phyloP scores from a whole-genome alignment of 2,329 filamentous ascomycete species.

The Diaporthe sp. region DNA sequence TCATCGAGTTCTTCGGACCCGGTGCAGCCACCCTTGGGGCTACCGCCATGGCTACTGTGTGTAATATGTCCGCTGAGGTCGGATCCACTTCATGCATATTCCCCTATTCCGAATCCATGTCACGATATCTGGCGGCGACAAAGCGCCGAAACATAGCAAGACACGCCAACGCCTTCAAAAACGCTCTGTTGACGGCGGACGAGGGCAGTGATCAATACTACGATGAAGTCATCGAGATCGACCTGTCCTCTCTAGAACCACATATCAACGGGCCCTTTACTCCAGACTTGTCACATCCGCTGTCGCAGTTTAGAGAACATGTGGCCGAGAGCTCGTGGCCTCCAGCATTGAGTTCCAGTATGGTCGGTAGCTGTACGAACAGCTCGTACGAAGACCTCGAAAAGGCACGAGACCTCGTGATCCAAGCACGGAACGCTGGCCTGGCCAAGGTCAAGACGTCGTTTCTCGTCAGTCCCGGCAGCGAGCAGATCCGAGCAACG shows the following conservation, averaged over 20 bases:
- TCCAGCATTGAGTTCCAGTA: conserved; percentile 87
- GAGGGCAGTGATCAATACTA: conserved; percentile 88
- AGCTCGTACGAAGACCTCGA: conserved; percentile 99
- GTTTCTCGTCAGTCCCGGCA: conserved; percentile 97
- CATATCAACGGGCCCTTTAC: conserved; percentile 98
- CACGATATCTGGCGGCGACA: conserved; percentile 89
- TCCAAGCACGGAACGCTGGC: conserved; percentile 88
- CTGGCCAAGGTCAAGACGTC: conserved; percentile 84
- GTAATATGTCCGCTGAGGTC: conserved; percentile 92
- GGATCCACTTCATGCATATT: conserved; percentile 95
- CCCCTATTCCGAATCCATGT: conserved; percentile 88
- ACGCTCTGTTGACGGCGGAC: conserved; percentile 67
- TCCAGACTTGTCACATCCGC: conserved; percentile 91
- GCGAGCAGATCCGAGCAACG: conserved; percentile 96
- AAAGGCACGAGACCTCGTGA: conserved; percentile 90
- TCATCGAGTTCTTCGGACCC: conserved; percentile 94
- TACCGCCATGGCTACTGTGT: conserved; percentile 93
- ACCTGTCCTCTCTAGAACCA: conserved; percentile 91
- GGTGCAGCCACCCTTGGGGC: conserved; percentile 90
- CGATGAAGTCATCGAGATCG: conserved; percentile 90
- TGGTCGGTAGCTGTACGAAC: conserved; percentile 99
- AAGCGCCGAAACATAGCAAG: conserved; percentile 79
- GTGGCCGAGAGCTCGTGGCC: conserved; percentile 92
- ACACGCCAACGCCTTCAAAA: conserved; percentile 74
- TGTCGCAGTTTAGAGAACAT: conserved; percentile 89